A percentile compares a stretch with the other conserved stretches of the same genome.
These are phyloP conservation scores for Scenedesmus sp. DNA, from an alignment of 163 green algal genomes.

Conservation along the genomic window DNA sequence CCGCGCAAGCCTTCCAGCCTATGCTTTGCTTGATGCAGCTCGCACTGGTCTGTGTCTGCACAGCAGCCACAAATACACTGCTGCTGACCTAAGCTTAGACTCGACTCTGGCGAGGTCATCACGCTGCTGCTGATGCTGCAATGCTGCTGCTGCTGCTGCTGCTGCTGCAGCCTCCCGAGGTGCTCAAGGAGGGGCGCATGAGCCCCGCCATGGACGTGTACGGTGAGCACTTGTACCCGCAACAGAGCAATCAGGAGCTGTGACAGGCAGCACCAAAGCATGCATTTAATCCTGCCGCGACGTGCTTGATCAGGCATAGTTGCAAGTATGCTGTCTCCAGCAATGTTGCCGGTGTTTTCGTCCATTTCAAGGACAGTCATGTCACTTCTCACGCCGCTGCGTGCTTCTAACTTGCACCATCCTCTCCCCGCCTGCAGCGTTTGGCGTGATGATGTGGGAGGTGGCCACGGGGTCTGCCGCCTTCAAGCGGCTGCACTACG, in stretches of 20 bases:
- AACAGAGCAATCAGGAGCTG: neutral
- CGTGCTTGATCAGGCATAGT: too few species aligned
- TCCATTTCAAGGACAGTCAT: neutral
- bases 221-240: neutral
- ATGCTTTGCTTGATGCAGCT: neutral
- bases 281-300: too few species aligned
- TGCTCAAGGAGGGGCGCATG: neutral
- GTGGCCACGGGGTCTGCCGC: constrained; percentile 54
- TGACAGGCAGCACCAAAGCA: neutral
- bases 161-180: neutral
- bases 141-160: neutral
- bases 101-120: neutral
- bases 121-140: neutral
- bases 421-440: constrained; percentile 25
- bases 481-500: constrained; percentile 17
- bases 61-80: neutral
- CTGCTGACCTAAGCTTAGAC: neutral
- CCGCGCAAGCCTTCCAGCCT: neutral
- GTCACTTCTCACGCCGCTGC: neutral
- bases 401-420: neutral
- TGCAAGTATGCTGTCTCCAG: too few species aligned
- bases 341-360: too few species aligned
- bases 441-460: constrained; percentile 79
- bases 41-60: neutral
- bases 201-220: neutral